A percentile compares a stretch with the other conserved stretches of the same genome.
Conservation (phyloP, 306 rosid genomes). For the Pterocarpus macrocarpus region DNA sequence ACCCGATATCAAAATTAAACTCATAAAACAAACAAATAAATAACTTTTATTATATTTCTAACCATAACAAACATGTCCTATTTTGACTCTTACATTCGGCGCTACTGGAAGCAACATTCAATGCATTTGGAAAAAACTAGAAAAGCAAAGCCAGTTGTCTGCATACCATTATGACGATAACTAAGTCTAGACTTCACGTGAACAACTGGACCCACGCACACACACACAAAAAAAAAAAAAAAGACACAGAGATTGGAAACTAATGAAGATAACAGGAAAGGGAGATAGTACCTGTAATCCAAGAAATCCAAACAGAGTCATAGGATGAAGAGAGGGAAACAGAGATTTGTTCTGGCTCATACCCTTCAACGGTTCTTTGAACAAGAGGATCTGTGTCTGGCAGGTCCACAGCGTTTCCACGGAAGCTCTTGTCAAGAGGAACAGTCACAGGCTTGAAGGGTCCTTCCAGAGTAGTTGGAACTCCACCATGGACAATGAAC, state of each 20-base stretch:
- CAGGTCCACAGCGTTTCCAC: slow-evolving; percentile 79
- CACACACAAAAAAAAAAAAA: not conserved
- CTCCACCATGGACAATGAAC: slow-evolving; percentile 43
- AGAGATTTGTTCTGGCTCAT: slow-evolving; percentile 84
- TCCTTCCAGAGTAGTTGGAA: slow-evolving; percentile 79
- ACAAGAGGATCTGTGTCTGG: slow-evolving; percentile 76
- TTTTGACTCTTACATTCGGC: too few relatives aligned
- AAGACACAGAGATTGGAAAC: not conserved
- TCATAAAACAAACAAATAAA: too few relatives aligned
- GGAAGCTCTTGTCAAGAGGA: slow-evolving; percentile 71
- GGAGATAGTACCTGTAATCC: slow-evolving; percentile 74
- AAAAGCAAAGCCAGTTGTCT: not conserved
- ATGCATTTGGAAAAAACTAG: not conserved
- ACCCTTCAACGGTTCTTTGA: slow-evolving; percentile 62
- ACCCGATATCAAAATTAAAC: too few relatives aligned
- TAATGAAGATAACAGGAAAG: not conserved
- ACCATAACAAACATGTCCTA: too few relatives aligned
- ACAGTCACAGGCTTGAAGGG: slow-evolving; percentile 88
- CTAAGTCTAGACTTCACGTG: slow-evolving; percentile 9
- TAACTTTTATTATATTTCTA: too few relatives aligned
- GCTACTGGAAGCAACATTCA: not conserved
- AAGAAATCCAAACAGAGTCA: slow-evolving; percentile 83
- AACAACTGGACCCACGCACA: not conserved
- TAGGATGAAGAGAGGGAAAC: slow-evolving; percentile 73
- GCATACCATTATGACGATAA: not conserved